A percentile compares a stretch with the other conserved stretches of the same genome.
phyloP scores from a whole-genome alignment of 495 filamentous ascomycete species.

The Staphylotrichum longicolle region DNA sequence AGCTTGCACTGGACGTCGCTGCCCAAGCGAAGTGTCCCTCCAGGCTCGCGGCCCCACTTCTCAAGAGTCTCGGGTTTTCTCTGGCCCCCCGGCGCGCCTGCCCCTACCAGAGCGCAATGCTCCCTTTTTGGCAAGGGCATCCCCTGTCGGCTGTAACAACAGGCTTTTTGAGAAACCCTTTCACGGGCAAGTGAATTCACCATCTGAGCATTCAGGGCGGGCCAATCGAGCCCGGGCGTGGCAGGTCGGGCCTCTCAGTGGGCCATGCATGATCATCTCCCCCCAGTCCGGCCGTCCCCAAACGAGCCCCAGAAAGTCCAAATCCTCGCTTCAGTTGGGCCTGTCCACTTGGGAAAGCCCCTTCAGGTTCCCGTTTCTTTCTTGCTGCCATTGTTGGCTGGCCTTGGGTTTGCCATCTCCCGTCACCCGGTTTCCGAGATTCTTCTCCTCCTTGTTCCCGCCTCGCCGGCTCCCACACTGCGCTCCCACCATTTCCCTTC shows the following conservation, averaged over 20 bases:
- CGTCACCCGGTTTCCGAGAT: background rate
- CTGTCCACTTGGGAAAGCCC: background rate
- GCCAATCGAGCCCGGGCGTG: slow-evolving; percentile 29
- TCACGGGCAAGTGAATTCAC: slow-evolving; percentile 20
- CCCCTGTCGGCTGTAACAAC: slow-evolving; percentile 20
- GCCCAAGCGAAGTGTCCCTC: background rate
- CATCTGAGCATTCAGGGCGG: slow-evolving; percentile 23
- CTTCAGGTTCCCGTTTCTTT: slow-evolving; percentile 1
- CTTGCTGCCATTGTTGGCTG: background rate
- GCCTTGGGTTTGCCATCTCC: slow-evolving; percentile 8
- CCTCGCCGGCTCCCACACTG: background rate
- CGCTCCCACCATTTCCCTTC: slow-evolving; percentile 8
- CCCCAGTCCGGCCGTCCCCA: slow-evolving; percentile 27
- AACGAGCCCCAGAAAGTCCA: slow-evolving; percentile 23
- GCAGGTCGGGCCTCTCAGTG: slow-evolving; percentile 23
- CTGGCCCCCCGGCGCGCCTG: too few relatives aligned
- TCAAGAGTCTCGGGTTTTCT: slow-evolving; percentile 19
- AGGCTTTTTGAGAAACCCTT: slow-evolving; percentile 12
- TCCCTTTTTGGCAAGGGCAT: slow-evolving; percentile 2
- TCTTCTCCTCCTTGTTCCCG: slow-evolving; percentile 18
- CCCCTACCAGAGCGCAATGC: slow-evolving; percentile 6
- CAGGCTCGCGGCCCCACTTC: slow-evolving; percentile 6
- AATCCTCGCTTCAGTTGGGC: slow-evolving; percentile 9
- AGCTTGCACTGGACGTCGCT: background rate
- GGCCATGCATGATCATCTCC: slow-evolving; percentile 38